Percentiles rank a stretch among this genome's conserved stretches.
Evolutionary conservation across 495 filamentous ascomycete genomes (phyloP).

Genomic region (Penicillium mononematosum): DNA sequence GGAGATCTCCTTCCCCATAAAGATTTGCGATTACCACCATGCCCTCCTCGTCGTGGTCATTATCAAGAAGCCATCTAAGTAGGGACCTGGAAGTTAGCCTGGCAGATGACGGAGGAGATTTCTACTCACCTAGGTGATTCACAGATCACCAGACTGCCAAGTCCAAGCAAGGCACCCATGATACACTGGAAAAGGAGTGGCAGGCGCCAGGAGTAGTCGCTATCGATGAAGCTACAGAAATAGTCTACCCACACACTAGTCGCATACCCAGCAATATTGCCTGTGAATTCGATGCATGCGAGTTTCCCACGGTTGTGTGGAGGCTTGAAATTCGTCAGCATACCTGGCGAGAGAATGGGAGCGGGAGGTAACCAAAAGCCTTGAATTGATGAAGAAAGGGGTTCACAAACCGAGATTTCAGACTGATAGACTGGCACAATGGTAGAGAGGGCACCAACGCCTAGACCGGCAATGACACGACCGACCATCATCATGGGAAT

Average conservation of each 20-base stretch:
- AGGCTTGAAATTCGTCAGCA: conserved; percentile 50
- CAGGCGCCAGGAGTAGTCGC: conserved; percentile 84
- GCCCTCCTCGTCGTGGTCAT: conserved; percentile 97
- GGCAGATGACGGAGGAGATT: neutral
- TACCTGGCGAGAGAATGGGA: neutral
- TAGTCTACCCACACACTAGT: conserved; percentile 99
- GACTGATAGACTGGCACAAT: conserved; percentile 98
- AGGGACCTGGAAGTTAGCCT: neutral
- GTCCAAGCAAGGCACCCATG: conserved; percentile 81
- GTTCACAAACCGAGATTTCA: conserved; percentile 63
- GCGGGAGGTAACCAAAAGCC: neutral
- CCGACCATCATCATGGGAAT: conserved; percentile 93
- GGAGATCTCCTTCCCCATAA: conserved; percentile 92
- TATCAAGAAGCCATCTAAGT: conserved; percentile 88
- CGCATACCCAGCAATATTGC: conserved; percentile 93
- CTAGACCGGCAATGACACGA: conserved; percentile 86
- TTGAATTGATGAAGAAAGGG: neutral
- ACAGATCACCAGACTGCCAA: conserved; percentile 88
- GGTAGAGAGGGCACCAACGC: conserved; percentile 90
- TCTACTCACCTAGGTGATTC: conserved; percentile 85
- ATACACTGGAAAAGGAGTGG: conserved; percentile 90
- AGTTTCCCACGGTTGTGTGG: conserved; percentile 93
- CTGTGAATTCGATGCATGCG: conserved; percentile 97
- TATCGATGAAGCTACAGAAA: conserved; percentile 86
- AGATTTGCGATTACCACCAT: conserved; percentile 97